Evolutionary conservation across 2,329 filamentous ascomycete genomes (phyloP).

Genomic region (Alternaria consortialis): DNA sequence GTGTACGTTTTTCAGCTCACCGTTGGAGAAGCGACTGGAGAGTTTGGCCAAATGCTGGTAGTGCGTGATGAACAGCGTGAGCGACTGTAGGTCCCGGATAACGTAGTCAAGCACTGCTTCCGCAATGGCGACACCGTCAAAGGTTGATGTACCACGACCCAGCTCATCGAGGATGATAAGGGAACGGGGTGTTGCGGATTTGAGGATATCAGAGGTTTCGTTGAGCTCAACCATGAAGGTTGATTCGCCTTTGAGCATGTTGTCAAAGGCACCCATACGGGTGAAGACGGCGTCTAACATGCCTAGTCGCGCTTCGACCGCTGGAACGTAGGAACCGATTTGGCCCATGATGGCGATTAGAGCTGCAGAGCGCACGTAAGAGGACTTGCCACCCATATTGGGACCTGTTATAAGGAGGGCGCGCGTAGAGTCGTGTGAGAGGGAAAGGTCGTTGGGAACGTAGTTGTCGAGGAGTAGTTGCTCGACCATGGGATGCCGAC

Average conservation of each 20-base stretch:
- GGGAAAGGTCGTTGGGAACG: slow-evolving; percentile 85
- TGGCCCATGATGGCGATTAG: slow-evolving; percentile 94
- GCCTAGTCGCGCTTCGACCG: slow-evolving; percentile 75
- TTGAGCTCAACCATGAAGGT: slow-evolving; percentile 99
- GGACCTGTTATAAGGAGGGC: slow-evolving; percentile 93
- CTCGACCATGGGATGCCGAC: slow-evolving; percentile 95
- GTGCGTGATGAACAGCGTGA: slow-evolving; percentile 97
- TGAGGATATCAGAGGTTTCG: slow-evolving; percentile 90
- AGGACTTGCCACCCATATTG: slow-evolving; percentile 99
- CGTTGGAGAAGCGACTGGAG: slow-evolving; percentile 70
- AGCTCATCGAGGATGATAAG: slow-evolving; percentile 95
- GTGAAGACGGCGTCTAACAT: slow-evolving; percentile 93
- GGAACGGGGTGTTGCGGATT: slow-evolving; percentile 82
- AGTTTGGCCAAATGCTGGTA: slow-evolving; percentile 88
- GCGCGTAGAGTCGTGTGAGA: slow-evolving; percentile 66
- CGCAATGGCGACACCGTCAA: slow-evolving; percentile 95
- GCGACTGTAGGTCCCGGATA: slow-evolving; percentile 74
- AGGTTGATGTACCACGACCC: slow-evolving; percentile 90
- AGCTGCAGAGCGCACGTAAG: slow-evolving; percentile 91
- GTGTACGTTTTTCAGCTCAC: slow-evolving; percentile 84
- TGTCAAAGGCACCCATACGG: slow-evolving; percentile 94
- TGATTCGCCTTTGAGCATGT: slow-evolving; percentile 91
- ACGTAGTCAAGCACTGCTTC: slow-evolving; percentile 89
- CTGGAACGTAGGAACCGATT: slow-evolving; percentile 92
- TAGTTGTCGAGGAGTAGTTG: slow-evolving; percentile 85